phyloP scores from a whole-genome alignment of 306 rosid genomes.

The Rosa chinensis region DNA sequence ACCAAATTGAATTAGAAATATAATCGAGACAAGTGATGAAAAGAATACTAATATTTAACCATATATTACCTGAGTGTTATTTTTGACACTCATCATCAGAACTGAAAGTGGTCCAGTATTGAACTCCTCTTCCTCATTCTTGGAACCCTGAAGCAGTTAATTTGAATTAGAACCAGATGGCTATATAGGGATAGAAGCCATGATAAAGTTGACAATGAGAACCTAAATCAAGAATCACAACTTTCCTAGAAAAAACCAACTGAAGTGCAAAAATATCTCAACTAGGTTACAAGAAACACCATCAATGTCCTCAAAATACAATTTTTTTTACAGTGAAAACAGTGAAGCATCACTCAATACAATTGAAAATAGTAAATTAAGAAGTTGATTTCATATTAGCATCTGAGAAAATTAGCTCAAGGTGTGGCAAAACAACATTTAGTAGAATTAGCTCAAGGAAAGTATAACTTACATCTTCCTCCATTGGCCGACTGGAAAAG shows the following conservation, averaged over 20 bases:
- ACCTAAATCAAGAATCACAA: neutral
- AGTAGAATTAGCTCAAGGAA: neutral
- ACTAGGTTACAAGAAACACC: neutral
- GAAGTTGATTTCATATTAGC: neutral
- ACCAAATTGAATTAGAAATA: neutral
- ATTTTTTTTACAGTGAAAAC: neutral
- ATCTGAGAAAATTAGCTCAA: too few relatives aligned
- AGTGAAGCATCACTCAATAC: neutral
- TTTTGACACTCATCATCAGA: constrained; percentile 91
- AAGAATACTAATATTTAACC: neutral
- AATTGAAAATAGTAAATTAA: too few relatives aligned
- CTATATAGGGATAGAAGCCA: neutral
- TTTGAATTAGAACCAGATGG: neutral
- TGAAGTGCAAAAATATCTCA: neutral
- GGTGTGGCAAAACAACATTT: neutral
- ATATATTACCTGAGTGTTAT: constrained; percentile 68
- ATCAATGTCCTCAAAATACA: neutral
- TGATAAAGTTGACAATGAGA: neutral
- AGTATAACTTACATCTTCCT: constrained; percentile 78
- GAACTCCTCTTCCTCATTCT: constrained; percentile 90
- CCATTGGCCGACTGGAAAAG: constrained; percentile 59
- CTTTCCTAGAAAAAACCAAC: neutral
- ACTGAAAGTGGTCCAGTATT: constrained; percentile 87
- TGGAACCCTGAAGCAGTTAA: constrained; percentile 36
- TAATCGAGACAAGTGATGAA: neutral